Percentiles rank a stretch among this genome's conserved stretches.
These are phyloP conservation scores for Plasmodium vivax DNA, from an alignment of 169 alveolate species.

Conservation along the genomic window DNA sequence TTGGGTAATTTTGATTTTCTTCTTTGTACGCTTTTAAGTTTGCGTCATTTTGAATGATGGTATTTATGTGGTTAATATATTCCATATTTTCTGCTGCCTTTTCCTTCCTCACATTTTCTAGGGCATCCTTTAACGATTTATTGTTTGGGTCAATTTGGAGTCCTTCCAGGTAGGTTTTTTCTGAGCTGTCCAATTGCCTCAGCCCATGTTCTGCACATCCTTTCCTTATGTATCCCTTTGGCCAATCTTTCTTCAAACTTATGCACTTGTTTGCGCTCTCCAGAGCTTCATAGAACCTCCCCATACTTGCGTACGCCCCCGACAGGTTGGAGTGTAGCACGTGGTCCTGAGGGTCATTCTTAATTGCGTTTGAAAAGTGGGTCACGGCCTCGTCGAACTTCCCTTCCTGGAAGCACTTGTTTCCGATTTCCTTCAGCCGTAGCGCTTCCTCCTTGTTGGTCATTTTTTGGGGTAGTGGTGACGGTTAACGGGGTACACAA, in stretches of 20 bases:
- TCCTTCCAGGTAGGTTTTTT: constrained; percentile 89
- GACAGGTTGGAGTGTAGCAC: constrained; percentile 95
- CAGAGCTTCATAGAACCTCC: constrained; percentile 91
- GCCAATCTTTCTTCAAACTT: constrained; percentile 93
- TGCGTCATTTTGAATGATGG: constrained; percentile 75
- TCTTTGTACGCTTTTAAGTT: constrained; percentile 50
- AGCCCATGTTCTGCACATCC: constrained; percentile 91
- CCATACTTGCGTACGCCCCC: constrained; percentile 92
- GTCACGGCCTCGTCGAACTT: constrained; percentile 92
- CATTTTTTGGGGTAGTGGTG: neutral
- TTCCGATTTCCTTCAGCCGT: constrained; percentile 92
- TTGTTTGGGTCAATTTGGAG: constrained; percentile 92
- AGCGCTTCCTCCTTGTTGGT: constrained; percentile 82
- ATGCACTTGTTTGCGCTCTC: constrained; percentile 94
- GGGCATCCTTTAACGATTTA: constrained; percentile 88
- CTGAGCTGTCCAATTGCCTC: constrained; percentile 89
- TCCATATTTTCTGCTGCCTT: constrained; percentile 54
- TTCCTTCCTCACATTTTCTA: constrained; percentile 78
- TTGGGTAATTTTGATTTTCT: constrained; percentile 62
- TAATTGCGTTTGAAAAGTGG: constrained; percentile 93
- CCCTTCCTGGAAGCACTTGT: constrained; percentile 93
- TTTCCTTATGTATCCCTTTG: constrained; percentile 93
- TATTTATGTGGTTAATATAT: constrained; percentile 22
- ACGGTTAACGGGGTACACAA: neutral
- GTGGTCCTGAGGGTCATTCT: constrained; percentile 91